Evolutionary conservation across 1,139 yeast genomes (phyloP), one percentile per base, ranked within the genome.

Genomic region (Arxiozyma telluris): DNA sequence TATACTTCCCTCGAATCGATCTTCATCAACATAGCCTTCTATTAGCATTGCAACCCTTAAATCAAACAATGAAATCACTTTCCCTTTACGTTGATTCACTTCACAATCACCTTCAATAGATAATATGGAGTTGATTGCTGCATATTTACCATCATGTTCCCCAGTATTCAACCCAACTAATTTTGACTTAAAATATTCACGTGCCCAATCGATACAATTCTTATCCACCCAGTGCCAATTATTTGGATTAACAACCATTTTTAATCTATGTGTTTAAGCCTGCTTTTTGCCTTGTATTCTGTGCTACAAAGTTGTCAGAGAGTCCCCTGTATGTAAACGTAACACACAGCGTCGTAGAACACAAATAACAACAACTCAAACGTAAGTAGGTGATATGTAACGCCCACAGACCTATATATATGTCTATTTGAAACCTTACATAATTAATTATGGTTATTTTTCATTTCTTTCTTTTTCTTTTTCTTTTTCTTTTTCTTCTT

Each of bases 221-320:
- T 93, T 93, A 73, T 93, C 97, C 59, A 93, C 98, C 98, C 98
- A 93, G 77, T 93, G 98, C 98, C 89, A 84, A 70, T 84, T 84
- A 70, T 84, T 83, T 48, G 89, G 89, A 73, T 84, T 84, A 47
- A 84, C 82, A 51, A 81, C 89, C 89, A 83, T 83, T 53, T 53
- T 63, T 12, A 34, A 2, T 34, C 17, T 34, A 34, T 34, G 6
- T 15, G 7, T 34, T 34, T 34, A 11, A 12, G n/a, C 12, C 39
- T 41, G 12, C 15, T 46, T 11, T 46, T 43, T 43, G 25, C 5
- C 23, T 30, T 20, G 12, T 47, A 11, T 47, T 45, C 41, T 23
- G 15, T 11, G 17, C 3, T 21, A 20, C 8, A 21, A 22, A 22
- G 25, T 21, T 12, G 12, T 22, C 11, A 20, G 8, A 43, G 3